phyloP scores from a whole-genome alignment of 2,329 filamentous ascomycete genomes.

The Epichloe elymi region DNA sequence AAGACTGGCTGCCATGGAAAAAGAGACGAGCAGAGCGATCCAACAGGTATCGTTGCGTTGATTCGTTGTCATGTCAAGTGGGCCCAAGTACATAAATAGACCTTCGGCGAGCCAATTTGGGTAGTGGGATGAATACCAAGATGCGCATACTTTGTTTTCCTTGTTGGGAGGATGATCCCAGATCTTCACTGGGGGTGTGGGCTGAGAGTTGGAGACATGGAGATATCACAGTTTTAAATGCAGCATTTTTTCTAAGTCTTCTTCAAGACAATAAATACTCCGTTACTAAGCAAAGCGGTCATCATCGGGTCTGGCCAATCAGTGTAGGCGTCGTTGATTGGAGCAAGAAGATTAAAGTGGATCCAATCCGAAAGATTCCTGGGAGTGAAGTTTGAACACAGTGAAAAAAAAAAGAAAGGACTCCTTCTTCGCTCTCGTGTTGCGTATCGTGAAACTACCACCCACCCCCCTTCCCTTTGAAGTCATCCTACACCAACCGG shows the following conservation, averaged over 20 bases:
- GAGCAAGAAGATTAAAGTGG: not conserved
- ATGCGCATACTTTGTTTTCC: too few species aligned
- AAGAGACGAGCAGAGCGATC: too few species aligned
- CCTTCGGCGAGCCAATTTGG: conserved; percentile 12
- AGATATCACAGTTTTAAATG: too few species aligned
- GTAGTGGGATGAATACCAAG: not conserved
- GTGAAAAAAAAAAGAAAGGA: not conserved
- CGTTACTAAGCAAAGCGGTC: not conserved
- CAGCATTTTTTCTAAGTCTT: too few species aligned
- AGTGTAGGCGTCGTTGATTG: not conserved
- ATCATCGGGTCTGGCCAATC: not conserved
- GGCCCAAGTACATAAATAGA: not conserved
- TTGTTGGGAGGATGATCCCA: too few species aligned
- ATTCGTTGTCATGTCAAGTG: not conserved
- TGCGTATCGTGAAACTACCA: not conserved
- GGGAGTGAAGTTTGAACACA: not conserved
- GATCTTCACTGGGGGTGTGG: too few species aligned
- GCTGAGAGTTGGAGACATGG: too few species aligned
- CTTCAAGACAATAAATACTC: too few species aligned
- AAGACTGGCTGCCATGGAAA: too few species aligned
- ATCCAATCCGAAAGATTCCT: not conserved
- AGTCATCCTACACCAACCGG: not conserved
- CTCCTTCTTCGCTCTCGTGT: not conserved
- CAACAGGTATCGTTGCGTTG: too few species aligned
- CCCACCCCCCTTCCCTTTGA: not conserved